A percentile compares a stretch with the other conserved stretches of the same genome.
phyloP scores from a whole-genome alignment of 257 asterid genomes.

The Primulina eburnea region DNA sequence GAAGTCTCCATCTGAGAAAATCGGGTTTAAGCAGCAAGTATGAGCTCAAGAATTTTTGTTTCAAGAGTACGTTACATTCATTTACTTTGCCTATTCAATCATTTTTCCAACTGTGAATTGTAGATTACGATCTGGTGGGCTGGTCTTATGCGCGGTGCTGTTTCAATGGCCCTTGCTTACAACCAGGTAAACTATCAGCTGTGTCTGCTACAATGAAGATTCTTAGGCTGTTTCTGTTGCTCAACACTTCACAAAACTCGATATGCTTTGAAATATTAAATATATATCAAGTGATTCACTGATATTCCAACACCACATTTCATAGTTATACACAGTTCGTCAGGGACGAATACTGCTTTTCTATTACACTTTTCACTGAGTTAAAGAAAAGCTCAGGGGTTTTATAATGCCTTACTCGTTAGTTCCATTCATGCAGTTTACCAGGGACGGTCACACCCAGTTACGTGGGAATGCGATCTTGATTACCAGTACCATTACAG shows the following conservation, averaged over 20 bases:
- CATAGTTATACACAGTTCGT: too few species aligned
- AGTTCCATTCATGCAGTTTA: conserved; percentile 49
- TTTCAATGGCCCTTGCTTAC: conserved; percentile 68
- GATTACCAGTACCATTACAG: conserved; percentile 89
- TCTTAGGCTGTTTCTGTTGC: neutral
- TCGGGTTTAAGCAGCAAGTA: conserved; percentile 25
- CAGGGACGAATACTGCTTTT: neutral
- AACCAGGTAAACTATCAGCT: conserved; percentile 40
- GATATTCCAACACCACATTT: neutral
- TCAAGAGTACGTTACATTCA: conserved; percentile 19
- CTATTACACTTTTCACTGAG: too few species aligned
- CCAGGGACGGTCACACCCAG: conserved; percentile 79
- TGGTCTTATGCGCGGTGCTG: conserved; percentile 70
- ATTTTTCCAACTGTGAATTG: conserved; percentile 11
- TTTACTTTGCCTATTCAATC: conserved; percentile 7
- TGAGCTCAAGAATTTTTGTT: conserved; percentile 1
- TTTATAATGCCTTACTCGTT: neutral
- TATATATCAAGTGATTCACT: neutral
- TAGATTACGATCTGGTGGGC: conserved; percentile 71
- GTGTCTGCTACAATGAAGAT: neutral
- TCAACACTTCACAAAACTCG: neutral
- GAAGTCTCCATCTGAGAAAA: conserved; percentile 4
- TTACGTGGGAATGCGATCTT: conserved; percentile 66
- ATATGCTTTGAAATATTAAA: neutral
- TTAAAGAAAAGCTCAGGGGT: too few species aligned